These are phyloP conservation scores for Poronia punctata DNA, from an alignment of 495 filamentous ascomycete species.

Conservation along the genomic window DNA sequence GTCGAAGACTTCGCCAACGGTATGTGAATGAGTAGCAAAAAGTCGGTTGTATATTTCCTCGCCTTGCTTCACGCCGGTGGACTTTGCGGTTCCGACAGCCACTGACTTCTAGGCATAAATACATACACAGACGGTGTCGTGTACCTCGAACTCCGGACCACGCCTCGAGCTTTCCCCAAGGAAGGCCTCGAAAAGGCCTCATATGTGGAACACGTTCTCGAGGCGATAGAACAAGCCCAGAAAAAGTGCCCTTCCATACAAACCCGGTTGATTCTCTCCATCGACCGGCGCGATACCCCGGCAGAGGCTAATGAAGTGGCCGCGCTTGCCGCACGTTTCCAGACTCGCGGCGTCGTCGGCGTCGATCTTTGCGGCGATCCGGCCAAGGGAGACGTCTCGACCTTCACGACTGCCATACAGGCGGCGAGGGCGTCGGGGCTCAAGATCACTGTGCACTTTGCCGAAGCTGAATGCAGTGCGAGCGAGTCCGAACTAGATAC, in stretches of 20 bases:
- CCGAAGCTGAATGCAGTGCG: conserved; percentile 51
- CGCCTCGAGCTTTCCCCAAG: conserved; percentile 54
- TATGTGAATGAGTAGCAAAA: too few relatives aligned
- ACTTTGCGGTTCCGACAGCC: too few relatives aligned
- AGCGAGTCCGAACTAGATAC: conserved; percentile 50
- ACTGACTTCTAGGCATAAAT: too few relatives aligned
- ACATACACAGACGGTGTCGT: conserved; percentile 54
- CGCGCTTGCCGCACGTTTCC: conserved; percentile 53
- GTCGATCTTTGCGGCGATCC: conserved; percentile 81
- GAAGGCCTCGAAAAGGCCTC: conserved; percentile 48
- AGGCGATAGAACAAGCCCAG: conserved; percentile 47
- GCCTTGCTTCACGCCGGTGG: too few relatives aligned
- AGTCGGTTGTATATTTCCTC: too few relatives aligned
- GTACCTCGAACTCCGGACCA: conserved; percentile 78
- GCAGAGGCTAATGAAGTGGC: conserved; percentile 54
- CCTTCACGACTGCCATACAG: conserved; percentile 50
- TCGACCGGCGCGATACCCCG: conserved; percentile 59
- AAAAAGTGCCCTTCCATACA: conserved; percentile 14
- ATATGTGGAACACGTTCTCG: conserved; percentile 61
- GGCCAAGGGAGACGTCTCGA: conserved; percentile 48
- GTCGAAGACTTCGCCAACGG: conserved; percentile 59
- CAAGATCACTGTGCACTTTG: conserved; percentile 71
- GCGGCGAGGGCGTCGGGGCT: conserved; percentile 47
- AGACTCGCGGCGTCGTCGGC: conserved; percentile 56
- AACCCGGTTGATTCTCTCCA: conserved; percentile 58